These are phyloP conservation scores for Fusarium sp. DNA, from an alignment of 2,329 filamentous ascomycete genomes.

Conservation along the genomic window DNA sequence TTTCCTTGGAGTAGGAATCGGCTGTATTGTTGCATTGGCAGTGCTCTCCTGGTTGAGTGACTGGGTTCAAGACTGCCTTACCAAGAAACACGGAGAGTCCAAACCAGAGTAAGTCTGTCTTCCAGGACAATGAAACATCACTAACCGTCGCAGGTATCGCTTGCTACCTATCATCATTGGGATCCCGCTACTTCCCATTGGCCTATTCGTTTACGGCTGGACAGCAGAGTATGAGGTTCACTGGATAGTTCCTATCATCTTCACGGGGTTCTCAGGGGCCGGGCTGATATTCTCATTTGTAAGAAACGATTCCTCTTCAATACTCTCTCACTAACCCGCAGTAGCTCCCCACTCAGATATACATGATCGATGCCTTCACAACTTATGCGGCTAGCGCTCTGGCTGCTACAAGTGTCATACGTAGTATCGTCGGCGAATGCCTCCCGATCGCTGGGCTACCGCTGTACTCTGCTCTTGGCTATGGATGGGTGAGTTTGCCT, in stretches of 20 bases:
- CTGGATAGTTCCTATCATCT: slow-evolving; percentile 18
- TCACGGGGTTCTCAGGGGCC: slow-evolving; percentile 8
- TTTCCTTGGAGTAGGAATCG: not conserved
- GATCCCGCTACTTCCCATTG: not conserved
- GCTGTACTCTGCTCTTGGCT: slow-evolving; percentile 7
- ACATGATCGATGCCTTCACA: slow-evolving; percentile 13
- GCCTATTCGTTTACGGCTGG: slow-evolving; percentile 4
- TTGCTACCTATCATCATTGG: slow-evolving; percentile 6
- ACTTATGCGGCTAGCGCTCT: slow-evolving; percentile 13
- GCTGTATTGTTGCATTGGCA: not conserved
- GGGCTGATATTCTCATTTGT: slow-evolving; percentile 19
- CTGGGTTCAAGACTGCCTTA: not conserved
- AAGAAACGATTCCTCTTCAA: not conserved
- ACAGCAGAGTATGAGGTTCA: slow-evolving; percentile 8
- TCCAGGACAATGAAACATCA: rapidly evolving
- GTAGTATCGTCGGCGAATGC: slow-evolving; percentile 8
- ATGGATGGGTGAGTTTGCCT: not conserved
- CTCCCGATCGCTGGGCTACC: slow-evolving; percentile 5
- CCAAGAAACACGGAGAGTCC: not conserved
- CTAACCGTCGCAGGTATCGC: not conserved
- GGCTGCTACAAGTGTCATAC: slow-evolving; percentile 10
- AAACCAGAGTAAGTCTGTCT: not conserved
- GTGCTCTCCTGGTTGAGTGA: slow-evolving; percentile 12
- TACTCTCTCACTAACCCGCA: not conserved
- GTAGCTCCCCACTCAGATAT: slow-evolving; percentile 13